Base-by-base conservation (phyloP, 805 yeast species). In the Limtongia smithiae region DNA sequence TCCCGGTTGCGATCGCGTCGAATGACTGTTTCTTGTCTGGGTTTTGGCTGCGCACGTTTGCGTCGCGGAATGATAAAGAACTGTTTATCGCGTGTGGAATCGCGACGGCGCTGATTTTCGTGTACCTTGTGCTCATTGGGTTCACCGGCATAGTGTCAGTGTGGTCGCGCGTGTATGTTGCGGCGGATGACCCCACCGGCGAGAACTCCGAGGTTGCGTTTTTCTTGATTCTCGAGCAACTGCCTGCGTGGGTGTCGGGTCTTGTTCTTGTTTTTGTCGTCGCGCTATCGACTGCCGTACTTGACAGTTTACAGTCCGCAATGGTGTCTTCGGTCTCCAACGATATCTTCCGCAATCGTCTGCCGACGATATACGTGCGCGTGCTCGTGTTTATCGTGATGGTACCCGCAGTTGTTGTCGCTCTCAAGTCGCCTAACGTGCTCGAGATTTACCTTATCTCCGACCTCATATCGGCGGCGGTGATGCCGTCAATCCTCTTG, bases 21-120 rank as follows among this genome's bases (percentile, higher is more conserved):
- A 90, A 90, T 62, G 96, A 88, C 64, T 80, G 90, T 64, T 90
- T 90, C 68, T 71, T 90, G 75, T 78, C 95, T 28, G 96, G 96
- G 0, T 89, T 90, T 66, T 90, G 97, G 97, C 71, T 90, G 53
- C 75, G 97, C 62, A 86, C 97, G 0, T 90, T 90, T 71, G 95
- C 97, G 4, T 82, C 95, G 5, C 79, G 79, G 56, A 71, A 87
- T 7, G 80, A 89, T 67, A 78, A 73, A 57, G 96, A 89, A 62
- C 74, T 90, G 60, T 66, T 77, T 66, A 77, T 86, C 57, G 94
- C 93, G 22, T 79, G 89, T 46, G 73, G 82, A 3, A 70, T 90
- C 51, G 95, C 96, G 0, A 76, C 90, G 0, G 65, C 85, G 49
- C 76, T 84, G 20, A 71, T 81, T 37, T 78, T 83, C 48, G 71